These are phyloP conservation scores for Tilletia indica DNA, from an alignment of 1,284 basidiomycete species.

Conservation along the genomic window DNA sequence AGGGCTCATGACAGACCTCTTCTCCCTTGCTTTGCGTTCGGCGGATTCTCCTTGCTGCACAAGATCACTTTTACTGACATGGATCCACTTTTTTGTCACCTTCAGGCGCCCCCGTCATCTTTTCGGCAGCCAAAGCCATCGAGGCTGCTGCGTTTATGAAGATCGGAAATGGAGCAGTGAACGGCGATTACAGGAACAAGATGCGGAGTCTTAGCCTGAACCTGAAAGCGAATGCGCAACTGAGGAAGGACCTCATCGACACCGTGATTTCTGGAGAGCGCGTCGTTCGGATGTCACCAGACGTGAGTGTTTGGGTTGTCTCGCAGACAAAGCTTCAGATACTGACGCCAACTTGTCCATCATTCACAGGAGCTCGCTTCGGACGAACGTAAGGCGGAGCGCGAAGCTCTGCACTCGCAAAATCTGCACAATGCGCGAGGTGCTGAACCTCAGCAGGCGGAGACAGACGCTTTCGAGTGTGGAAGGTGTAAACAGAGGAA, in stretches of 20 bases:
- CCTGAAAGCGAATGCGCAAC: constrained; percentile 87
- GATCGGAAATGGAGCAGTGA: constrained; percentile 39
- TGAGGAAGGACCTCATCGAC: constrained; percentile 79
- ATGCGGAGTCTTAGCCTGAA: constrained; percentile 88
- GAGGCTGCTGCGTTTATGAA: constrained; percentile 56
- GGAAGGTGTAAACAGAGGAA: constrained; percentile 67
- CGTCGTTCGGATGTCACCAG: constrained; percentile 77
- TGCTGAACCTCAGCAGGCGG: constrained; percentile 77
- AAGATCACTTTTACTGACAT: background rate
- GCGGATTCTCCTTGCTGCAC: background rate
- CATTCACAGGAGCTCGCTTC: constrained; percentile 76
- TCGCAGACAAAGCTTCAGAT: background rate
- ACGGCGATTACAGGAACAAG: constrained; percentile 68
- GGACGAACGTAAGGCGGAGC: constrained; percentile 80
- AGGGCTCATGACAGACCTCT: constrained; percentile 1
- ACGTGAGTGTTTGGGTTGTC: constrained; percentile 44
- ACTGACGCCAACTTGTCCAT: background rate
- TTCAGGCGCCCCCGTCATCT: constrained; percentile 57
- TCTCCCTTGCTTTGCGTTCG: constrained; percentile 10
- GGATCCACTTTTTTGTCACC: background rate
- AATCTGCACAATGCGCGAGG: constrained; percentile 90
- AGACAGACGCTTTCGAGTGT: constrained; percentile 98
- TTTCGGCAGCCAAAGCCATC: constrained; percentile 57
- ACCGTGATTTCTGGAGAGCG: constrained; percentile 72
- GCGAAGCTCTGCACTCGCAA: constrained; percentile 63